Evolutionary conservation across 2,329 filamentous ascomycete genomes (phyloP), one percentile per base, ranked within the genome.

Genomic region (Fusarium marasasianum): DNA sequence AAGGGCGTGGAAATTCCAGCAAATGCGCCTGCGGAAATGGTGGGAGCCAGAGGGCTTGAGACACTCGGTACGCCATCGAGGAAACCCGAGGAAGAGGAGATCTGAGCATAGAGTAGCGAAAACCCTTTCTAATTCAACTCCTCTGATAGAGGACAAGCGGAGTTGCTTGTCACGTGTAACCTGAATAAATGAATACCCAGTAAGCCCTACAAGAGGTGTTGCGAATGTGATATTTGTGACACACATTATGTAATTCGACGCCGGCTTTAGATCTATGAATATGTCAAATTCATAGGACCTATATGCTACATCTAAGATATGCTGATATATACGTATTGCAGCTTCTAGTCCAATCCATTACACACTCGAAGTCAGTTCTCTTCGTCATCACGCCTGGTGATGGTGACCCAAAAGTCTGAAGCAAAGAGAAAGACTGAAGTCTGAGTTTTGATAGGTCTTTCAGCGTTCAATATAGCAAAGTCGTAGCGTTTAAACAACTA

Each of bases 341-440:
- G 26, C 26, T 26, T 26, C 26, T 26, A 26, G 26, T 26, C 26
- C 26, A 26, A 26, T 26, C 26, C 4, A 26, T 26, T 26, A 26
- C 26, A 26, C 4, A 26, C 26, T 29, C 5, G 5, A 15, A 29
- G 24, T 10, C 29, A 26, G 6, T 33, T 35, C 15, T 12, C 14
- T 61, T 44, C 58, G n/a, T 59, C 50, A 5, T 63, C 44, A 0
- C 24, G n/a, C 17, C 26, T 45, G 6, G 78, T 77, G 22, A 83
- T 72, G 3, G 73, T 79, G 5, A 82, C 81, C 81, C 80, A 82
- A 54, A 82, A 82, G 29, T 82, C 81, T 2, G 78, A 78, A 9
- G 81, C 81, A 58, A 82, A 79, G 43, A 82, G 75, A 29, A 83
- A 82, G 1, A 81, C 79, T 1, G 81, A 82, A 4, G 80, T 78